Conservation (phyloP, 306 rosid species). For the Oemleria cerasiformis region DNA sequence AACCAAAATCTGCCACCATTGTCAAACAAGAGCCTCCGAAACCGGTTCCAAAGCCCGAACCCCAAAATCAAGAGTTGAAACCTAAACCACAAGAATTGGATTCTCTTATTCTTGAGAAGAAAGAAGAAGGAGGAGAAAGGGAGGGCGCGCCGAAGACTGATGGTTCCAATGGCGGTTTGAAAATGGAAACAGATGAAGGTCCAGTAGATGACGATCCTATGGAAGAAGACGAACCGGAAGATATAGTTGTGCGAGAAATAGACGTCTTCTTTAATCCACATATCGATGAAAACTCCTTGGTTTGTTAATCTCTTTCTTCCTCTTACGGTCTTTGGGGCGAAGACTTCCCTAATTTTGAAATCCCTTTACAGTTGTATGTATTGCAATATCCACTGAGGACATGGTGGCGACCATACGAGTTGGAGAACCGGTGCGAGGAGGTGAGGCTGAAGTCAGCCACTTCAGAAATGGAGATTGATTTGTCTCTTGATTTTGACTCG, state of each 20-base stretch:
- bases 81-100: constrained; percentile 32
- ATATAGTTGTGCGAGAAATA: constrained; percentile 72
- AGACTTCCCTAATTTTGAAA: neutral
- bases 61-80: constrained; percentile 31
- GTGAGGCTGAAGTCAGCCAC: constrained; percentile 64
- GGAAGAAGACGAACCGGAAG: constrained; percentile 54
- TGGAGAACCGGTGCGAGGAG: constrained; percentile 77
- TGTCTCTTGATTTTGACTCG: constrained; percentile 53
- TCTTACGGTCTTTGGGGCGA: neutral
- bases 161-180: constrained; percentile 31
- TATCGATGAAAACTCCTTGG: constrained; percentile 50
- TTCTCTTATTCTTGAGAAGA: constrained; percentile 23
- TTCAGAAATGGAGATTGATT: constrained; percentile 67
- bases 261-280: constrained; percentile 70
- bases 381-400: constrained; percentile 90
- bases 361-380: constrained; percentile 48
- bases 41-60: constrained; percentile 24
- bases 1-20: constrained; percentile 27
- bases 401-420: constrained; percentile 78
- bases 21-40: constrained; percentile 29
- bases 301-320: constrained; percentile 4
- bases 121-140: constrained; percentile 26
- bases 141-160: constrained; percentile 25
- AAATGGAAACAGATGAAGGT: constrained; percentile 41
- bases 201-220: constrained; percentile 41